phyloP scores from a whole-genome alignment of 1,284 basidiomycete species.

The Apiotrichum veenhuisii region DNA sequence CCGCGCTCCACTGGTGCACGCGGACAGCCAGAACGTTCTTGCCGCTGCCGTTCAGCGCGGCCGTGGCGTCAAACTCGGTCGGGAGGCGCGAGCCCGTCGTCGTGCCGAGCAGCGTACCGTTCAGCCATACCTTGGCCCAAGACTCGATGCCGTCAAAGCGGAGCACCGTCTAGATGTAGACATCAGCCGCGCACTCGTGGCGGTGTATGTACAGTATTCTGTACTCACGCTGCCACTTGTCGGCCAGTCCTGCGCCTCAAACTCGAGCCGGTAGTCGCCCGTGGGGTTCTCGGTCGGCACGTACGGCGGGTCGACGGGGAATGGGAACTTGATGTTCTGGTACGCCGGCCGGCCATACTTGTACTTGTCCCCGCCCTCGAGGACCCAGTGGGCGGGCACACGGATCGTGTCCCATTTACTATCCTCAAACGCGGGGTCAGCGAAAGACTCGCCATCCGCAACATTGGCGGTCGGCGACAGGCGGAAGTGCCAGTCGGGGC shows the following conservation, averaged over 20 bases:
- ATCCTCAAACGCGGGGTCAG: not conserved
- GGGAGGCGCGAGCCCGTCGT: constrained; percentile 20
- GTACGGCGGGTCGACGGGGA: constrained; percentile 14
- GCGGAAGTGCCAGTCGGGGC: constrained; percentile 20
- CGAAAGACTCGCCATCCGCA: constrained; percentile 6
- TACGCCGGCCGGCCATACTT: constrained; percentile 15
- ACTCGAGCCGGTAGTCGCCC: constrained; percentile 14
- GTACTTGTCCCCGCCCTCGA: constrained; percentile 7
- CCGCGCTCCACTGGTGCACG: constrained; percentile 22
- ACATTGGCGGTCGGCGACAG: constrained; percentile 6
- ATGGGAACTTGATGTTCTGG: constrained; percentile 20
- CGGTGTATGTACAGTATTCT: too few species aligned
- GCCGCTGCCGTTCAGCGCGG: not conserved
- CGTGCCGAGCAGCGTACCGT: constrained; percentile 21
- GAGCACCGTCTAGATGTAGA: not conserved
- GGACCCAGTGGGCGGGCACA: constrained; percentile 18
- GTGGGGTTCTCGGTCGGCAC: constrained; percentile 24
- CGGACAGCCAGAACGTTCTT: constrained; percentile 11
- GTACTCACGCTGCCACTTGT: constrained; percentile 5
- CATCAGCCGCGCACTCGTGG: too few species aligned
- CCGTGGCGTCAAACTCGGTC: constrained; percentile 23
- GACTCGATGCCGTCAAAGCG: constrained; percentile 28
- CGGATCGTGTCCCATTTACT: constrained; percentile 9
- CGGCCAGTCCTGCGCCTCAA: constrained; percentile 3
- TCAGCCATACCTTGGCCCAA: constrained; percentile 28